Percentiles rank a stretch among this genome's conserved stretches.
Conservation (phyloP, 2,329 filamentous ascomycete species). For the Colletotrichum endophyticum region DNA sequence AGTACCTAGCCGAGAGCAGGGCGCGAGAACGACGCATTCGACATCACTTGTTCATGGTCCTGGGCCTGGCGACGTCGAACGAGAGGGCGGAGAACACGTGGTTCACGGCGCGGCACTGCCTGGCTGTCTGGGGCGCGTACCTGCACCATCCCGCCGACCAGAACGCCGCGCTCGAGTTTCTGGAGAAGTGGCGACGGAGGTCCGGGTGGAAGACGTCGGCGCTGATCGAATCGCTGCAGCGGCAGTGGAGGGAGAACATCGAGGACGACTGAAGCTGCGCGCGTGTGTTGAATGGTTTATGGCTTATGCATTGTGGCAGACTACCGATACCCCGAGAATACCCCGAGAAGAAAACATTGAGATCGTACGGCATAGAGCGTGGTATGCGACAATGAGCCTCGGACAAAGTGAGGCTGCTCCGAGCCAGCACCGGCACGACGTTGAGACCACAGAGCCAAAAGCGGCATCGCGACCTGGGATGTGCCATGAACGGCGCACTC, state of each 20-base stretch:
- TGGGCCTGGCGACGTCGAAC: not conserved
- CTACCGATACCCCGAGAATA: not conserved
- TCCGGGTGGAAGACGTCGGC: not conserved
- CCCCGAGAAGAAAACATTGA: not conserved
- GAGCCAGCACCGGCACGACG: not conserved
- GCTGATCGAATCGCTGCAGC: not conserved
- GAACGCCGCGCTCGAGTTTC: not conserved
- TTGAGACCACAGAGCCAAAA: not conserved
- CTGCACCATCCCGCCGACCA: not conserved
- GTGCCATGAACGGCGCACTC: not conserved
- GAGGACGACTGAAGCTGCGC: not conserved
- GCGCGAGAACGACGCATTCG: not conserved
- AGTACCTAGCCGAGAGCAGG: not conserved
- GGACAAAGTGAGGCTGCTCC: not conserved
- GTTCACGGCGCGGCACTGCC: not conserved
- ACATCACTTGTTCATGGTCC: not conserved
- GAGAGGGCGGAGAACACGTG: not conserved
- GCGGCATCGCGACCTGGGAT: not conserved
- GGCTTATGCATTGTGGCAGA: not conserved
- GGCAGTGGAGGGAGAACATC: not conserved
- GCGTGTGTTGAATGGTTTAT: not conserved
- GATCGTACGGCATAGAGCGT: not conserved
- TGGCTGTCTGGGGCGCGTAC: not conserved
- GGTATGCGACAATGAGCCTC: not conserved
- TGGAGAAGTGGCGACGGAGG: not conserved